phyloP scores from a whole-genome alignment of 164 flowering plant genomes.

The Liquidambar formosana region DNA sequence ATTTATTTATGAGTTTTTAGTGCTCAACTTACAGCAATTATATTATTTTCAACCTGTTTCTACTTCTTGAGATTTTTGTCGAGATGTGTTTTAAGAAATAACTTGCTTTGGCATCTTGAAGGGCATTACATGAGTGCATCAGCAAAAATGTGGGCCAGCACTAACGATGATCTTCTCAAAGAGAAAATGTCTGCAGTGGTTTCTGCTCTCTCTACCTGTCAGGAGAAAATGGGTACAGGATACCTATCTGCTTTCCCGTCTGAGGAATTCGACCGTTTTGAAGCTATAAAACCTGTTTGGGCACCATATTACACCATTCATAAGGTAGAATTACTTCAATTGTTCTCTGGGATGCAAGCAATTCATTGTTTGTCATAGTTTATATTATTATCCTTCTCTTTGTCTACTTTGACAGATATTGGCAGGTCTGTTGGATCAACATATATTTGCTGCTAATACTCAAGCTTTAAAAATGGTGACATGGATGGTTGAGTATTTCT shows the following conservation, averaged over 20 bases:
- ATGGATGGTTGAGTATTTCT: conserved; percentile 88
- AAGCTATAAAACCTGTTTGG: conserved; percentile 81
- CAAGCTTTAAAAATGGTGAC: conserved; percentile 68
- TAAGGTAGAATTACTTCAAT: conserved; percentile 52
- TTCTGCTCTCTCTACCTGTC: conserved; percentile 66
- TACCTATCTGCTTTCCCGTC: conserved; percentile 94
- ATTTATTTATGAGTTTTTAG: not conserved
- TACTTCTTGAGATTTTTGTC: not conserved
- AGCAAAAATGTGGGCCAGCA: conserved; percentile 95
- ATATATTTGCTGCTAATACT: conserved; percentile 51
- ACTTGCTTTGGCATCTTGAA: conserved; percentile 25
- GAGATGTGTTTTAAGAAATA: not conserved
- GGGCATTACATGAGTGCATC: conserved; percentile 94
- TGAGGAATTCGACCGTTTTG: conserved; percentile 78
- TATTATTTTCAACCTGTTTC: not conserved
- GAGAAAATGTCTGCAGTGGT: conserved; percentile 71
- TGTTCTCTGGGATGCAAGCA: not conserved
- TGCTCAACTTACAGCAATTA: not conserved
- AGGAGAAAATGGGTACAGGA: conserved; percentile 71
- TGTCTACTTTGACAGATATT: conserved; percentile 56
- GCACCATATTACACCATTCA: conserved; percentile 99
- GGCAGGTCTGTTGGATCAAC: conserved; percentile 94
- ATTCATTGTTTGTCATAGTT: not conserved
- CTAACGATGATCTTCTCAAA: conserved; percentile 59
- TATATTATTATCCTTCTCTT: not conserved